Base-by-base conservation (phyloP, 495 filamentous ascomycete genomes). In the Penicillium tannophilum region DNA sequence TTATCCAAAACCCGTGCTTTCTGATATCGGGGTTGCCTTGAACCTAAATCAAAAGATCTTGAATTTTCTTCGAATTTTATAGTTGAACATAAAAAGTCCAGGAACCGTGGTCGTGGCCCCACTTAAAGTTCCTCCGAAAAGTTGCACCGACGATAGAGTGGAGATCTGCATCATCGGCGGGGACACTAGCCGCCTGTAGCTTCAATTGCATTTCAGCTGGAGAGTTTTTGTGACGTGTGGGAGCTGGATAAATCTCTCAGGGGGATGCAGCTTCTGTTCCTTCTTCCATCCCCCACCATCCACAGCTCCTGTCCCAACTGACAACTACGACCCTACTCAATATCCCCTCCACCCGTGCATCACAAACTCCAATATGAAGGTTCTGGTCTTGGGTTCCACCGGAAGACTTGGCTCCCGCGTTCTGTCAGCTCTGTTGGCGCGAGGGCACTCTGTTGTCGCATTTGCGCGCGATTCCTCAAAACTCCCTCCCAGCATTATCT, bases 341-440 rank as follows among this genome's bases (percentile, higher is more conserved):
- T 23, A 8, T 20, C 17, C 20, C 5, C 20, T 20, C n/a, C 42
- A 45, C 20, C 5, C n/a, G 9, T n/a, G 20, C 4, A 19, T 45
- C 19, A 6, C n/a, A 6, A 19, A 8, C 16, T 7, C 11, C 35
- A 48, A 55, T 17, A 79, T 79, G 76, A 67, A 70, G 35, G 77
- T 80, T 33, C 73, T 80, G 24, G 61, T 80, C 14, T 57, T 80
- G 42, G 77, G 77, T 6, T 72, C 71, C 39, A 80, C 73, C 16
- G 77, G 76, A 9, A 78, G 72, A 45, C 58, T 80, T 7, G 77
- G 77, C 17, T 66, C 63, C 24, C 74, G 77, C 35, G 59, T 73
- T 20, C 52, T 79, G 17, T 63, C 73, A 24, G 74, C 77, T 0
- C 72, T 79, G 28, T 61, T 80, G 53, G 60, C 65, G 16, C 72